phyloP scores from a whole-genome alignment of 805 yeast genomes.

The Nakazawaea ambrosiae region DNA sequence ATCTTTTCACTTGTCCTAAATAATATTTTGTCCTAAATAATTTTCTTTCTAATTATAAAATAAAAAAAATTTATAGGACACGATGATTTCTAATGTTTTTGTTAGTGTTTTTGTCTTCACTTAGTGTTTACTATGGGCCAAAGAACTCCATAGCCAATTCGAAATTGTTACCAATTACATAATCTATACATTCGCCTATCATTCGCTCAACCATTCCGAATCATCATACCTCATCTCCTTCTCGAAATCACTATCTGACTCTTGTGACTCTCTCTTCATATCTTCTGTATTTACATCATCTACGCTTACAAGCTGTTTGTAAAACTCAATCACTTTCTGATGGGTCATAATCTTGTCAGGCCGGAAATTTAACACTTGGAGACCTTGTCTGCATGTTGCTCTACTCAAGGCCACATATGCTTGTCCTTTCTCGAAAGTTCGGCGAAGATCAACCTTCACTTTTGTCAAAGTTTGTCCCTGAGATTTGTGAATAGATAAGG shows the following conservation, averaged over 20 bases:
- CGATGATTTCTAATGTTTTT: too few species aligned
- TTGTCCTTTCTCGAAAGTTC: conserved; percentile 86
- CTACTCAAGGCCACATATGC: conserved; percentile 94
- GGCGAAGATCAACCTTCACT: conserved; percentile 69
- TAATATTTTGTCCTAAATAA: too few species aligned
- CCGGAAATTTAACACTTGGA: conserved; percentile 74
- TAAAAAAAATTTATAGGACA: too few species aligned
- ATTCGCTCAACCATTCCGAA: too few species aligned
- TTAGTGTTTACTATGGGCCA: too few species aligned
- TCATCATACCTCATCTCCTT: too few species aligned
- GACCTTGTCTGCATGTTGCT: conserved; percentile 70
- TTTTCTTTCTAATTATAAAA: too few species aligned
- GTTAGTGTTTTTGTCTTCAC: too few species aligned
- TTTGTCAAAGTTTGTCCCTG: conserved; percentile 86
- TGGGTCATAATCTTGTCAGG: conserved; percentile 61
- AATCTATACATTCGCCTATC: too few species aligned
- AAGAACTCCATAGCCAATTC: too few species aligned
- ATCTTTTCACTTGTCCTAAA: too few species aligned
- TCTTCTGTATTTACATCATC: conserved; percentile 26
- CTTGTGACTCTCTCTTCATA: conserved; percentile 11
- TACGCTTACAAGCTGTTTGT: conserved; percentile 37
- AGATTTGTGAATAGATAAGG: conserved; percentile 89
- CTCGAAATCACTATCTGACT: conserved; percentile 9
- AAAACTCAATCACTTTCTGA: conserved; percentile 64
- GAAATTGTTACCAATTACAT: too few species aligned